These are phyloP conservation scores for Pistacia vera DNA, from an alignment of 345 rosid species.

Conservation along the genomic window DNA sequence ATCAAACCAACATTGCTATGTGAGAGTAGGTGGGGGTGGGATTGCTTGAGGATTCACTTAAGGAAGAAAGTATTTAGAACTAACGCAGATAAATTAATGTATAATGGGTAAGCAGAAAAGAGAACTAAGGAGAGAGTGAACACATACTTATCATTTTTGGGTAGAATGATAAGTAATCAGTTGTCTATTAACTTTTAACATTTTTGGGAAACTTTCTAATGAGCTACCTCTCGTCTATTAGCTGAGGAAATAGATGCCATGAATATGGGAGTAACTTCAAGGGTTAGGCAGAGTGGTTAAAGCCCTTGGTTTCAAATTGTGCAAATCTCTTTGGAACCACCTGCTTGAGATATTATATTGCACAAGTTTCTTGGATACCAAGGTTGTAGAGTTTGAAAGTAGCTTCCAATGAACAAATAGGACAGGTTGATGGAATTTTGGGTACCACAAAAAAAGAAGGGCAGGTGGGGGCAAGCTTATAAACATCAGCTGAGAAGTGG, in stretches of 20 bases:
- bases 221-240: background rate
- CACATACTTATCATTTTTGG: background rate
- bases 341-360: too few relatives aligned
- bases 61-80: background rate
- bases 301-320: too few relatives aligned
- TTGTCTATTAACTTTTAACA: background rate
- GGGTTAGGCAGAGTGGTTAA: too few relatives aligned
- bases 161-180: conserved; percentile 1
- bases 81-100: background rate
- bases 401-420: too few relatives aligned
- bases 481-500: background rate
- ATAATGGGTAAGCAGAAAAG: background rate
- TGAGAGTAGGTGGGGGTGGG: background rate
- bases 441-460: too few relatives aligned
- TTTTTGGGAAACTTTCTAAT: background rate
- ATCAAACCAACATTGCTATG: background rate
- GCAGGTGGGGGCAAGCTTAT: background rate
- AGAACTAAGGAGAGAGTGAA: background rate
- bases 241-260: background rate
- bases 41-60: background rate
- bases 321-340: too few relatives aligned
- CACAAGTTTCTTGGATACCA: too few relatives aligned
- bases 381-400: too few relatives aligned
- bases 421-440: too few relatives aligned
- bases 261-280: background rate